A percentile compares a stretch with the other conserved stretches of the same genome.
Conservation (phyloP, 495 filamentous ascomycete genomes). For the Peziza echinospora region DNA sequence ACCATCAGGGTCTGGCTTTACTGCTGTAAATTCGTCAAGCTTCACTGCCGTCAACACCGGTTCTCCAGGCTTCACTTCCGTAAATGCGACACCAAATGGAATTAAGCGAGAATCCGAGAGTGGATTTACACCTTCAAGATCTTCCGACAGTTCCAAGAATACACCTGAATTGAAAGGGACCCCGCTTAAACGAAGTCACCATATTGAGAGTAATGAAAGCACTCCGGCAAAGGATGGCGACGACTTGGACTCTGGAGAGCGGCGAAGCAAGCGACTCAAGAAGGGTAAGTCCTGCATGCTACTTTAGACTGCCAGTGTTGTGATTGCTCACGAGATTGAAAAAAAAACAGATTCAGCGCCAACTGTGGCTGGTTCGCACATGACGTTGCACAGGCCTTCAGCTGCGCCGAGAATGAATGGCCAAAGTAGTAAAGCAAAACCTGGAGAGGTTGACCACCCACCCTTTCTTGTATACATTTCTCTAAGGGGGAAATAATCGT, state of each 20-base stretch:
- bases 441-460: conserved; percentile 45
- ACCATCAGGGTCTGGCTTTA: conserved; percentile 14
- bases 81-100: conserved; percentile 25
- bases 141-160: conserved; percentile 25
- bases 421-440: conserved; percentile 41
- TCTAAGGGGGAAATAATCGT: no score
- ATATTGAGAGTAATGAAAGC: conserved; percentile 15
- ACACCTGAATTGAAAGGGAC: conserved; percentile 28
- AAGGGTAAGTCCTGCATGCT: conserved; percentile 42
- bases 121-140: conserved; percentile 25
- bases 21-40: conserved; percentile 34
- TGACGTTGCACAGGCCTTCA: conserved; percentile 71
- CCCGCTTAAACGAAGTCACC: neutral
- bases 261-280: conserved; percentile 80
- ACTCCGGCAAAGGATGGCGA: conserved; percentile 27
- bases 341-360: conserved; percentile 72
- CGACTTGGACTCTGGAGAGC: conserved; percentile 49
- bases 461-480: neutral
- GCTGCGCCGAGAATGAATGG: conserved; percentile 44
- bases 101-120: conserved; percentile 18
- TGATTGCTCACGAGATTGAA: no score
- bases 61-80: conserved; percentile 45
- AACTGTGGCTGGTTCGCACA: conserved; percentile 86
- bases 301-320: conserved; percentile 10
- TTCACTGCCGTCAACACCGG: conserved; percentile 61